phyloP scores from a whole-genome alignment of 202 grass and related monocot species.

The Carex arenaria region DNA sequence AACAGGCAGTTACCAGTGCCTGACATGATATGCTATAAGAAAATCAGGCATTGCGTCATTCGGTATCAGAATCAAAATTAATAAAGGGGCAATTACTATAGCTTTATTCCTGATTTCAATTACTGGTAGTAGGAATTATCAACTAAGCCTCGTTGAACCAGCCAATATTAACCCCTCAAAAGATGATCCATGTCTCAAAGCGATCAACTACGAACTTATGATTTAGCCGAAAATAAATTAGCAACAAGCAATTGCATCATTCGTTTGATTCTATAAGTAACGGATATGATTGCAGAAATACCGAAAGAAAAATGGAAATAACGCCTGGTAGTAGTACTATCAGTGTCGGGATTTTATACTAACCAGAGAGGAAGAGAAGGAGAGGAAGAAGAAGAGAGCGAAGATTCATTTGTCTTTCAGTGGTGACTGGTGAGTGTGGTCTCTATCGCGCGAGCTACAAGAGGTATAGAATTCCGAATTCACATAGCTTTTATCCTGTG shows the following conservation, averaged over 20 bases:
- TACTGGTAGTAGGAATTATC: not conserved
- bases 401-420: not conserved
- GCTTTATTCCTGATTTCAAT: not conserved
- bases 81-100: not conserved
- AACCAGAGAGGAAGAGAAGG: slow-evolving; percentile 1
- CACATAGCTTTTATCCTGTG: too few relatives aligned
- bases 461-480: too few relatives aligned
- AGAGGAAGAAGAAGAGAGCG: slow-evolving; percentile 8
- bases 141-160: not conserved
- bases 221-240: not conserved
- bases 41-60: not conserved
- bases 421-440: not conserved
- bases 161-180: not conserved
- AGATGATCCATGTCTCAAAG: not conserved
- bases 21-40: not conserved
- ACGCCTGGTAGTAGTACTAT: not conserved
- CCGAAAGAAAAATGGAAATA: not conserved
- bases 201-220: not conserved
- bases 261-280: not conserved
- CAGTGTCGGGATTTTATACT: not conserved
- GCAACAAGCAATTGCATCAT: not conserved
- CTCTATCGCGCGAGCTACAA: not conserved
- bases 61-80: not conserved
- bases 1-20: not conserved
- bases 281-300: not conserved